Evolutionary conservation across 306 rosid species (phyloP).

Genomic region (Dalbergia cochinchinensis): DNA sequence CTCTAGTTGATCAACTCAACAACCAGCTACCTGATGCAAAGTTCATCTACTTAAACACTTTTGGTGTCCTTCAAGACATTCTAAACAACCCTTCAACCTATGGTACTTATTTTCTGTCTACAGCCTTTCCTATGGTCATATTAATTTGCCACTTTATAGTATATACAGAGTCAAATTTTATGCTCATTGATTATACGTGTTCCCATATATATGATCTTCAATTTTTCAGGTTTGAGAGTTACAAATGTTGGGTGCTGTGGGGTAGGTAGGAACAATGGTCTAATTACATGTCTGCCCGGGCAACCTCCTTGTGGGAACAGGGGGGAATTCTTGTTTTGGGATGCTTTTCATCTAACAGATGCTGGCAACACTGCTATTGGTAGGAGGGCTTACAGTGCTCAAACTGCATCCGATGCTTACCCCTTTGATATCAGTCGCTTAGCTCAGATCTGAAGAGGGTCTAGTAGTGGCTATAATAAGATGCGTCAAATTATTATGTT

Average conservation of each 20-base stretch:
- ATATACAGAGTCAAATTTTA: background rate
- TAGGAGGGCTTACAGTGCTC: slow-evolving; percentile 75
- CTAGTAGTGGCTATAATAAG: slow-evolving; percentile 2
- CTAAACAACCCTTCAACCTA: slow-evolving; percentile 68
- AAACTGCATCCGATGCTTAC: slow-evolving; percentile 85
- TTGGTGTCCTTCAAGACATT: slow-evolving; percentile 78
- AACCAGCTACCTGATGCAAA: slow-evolving; percentile 66
- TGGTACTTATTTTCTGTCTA: slow-evolving; percentile 54
- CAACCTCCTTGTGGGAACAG: slow-evolving; percentile 85
- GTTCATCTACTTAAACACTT: slow-evolving; percentile 73
- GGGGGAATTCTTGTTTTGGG: slow-evolving; percentile 78
- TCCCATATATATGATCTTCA: background rate
- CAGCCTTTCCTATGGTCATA: background rate
- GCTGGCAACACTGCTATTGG: slow-evolving; percentile 68
- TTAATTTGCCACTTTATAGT: too few relatives aligned
- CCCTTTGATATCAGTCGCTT: slow-evolving; percentile 77
- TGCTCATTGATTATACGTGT: background rate
- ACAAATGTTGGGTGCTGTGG: slow-evolving; percentile 90
- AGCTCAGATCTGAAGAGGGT: slow-evolving; percentile 61
- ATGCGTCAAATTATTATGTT: background rate
- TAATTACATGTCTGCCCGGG: slow-evolving; percentile 78
- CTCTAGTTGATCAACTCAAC: slow-evolving; percentile 75
- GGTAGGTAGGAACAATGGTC: slow-evolving; percentile 94
- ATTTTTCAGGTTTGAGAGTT: slow-evolving; percentile 68
- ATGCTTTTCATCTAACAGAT: slow-evolving; percentile 93